Conservation (phyloP, 139 green algal species). For the Picochlorum costavermella region DNA sequence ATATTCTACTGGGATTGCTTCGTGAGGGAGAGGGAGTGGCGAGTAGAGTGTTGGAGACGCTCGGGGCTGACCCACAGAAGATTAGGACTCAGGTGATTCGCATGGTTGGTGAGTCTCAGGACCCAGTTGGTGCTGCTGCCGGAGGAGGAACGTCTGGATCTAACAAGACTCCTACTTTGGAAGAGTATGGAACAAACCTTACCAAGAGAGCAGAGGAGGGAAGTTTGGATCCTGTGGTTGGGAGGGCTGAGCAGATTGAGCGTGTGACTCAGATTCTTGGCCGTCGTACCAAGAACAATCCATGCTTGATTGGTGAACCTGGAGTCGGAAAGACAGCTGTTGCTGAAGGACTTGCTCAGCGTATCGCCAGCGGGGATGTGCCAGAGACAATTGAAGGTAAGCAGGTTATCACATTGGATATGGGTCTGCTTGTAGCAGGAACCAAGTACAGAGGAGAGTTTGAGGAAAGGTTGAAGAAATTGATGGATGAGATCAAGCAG, state of each 20-base stretch:
- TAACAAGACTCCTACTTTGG: conserved; percentile 97
- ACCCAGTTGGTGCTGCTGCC: conserved; percentile 82
- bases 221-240: conserved; percentile 96
- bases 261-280: conserved; percentile 98
- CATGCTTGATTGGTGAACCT: conserved; percentile 96
- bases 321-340: conserved; percentile 98
- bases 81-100: conserved; percentile 97
- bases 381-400: conserved; percentile 99
- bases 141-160: conserved; percentile 60
- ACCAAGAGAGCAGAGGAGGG: conserved; percentile 91
- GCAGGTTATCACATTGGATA: conserved; percentile 96
- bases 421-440: conserved; percentile 96
- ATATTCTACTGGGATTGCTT: conserved; percentile 96
- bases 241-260: conserved; percentile 94
- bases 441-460: conserved; percentile 99
- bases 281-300: conserved; percentile 97
- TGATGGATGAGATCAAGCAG: conserved; percentile 99
- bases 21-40: conserved; percentile 97
- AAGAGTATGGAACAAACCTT: conserved; percentile 98
- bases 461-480: conserved; percentile 99
- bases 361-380: conserved; percentile 87
- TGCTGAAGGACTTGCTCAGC: conserved; percentile 93
- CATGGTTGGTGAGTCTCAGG: conserved; percentile 98
- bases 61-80: conserved; percentile 90
- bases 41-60: conserved; percentile 91